Conservation (phyloP, 176 grass and related monocot species). For the Musa beccarii region DNA sequence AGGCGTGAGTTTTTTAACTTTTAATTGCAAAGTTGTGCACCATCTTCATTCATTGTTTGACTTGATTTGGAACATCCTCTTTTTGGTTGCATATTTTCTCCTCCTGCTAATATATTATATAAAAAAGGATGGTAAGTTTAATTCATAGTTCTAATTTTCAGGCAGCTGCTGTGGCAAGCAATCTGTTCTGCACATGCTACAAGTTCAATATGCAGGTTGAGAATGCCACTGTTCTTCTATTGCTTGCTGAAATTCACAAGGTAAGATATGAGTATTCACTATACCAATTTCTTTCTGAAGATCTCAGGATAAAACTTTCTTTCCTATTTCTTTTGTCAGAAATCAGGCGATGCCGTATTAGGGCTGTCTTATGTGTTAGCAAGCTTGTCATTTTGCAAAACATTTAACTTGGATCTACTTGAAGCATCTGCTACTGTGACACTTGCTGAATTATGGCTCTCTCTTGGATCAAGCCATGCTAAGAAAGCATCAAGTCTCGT, state of each 20-base stretch:
- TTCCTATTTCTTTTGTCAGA: conserved; percentile 26
- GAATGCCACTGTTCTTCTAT: conserved; percentile 88
- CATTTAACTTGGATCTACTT: conserved; percentile 88
- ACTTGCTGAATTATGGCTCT: conserved; percentile 76
- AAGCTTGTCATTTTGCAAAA: conserved; percentile 83
- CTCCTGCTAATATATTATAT: conserved; percentile 1
- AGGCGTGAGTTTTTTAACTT: no score
- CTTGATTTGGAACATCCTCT: conserved; percentile 10
- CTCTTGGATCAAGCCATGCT: conserved; percentile 67
- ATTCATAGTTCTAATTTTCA: conserved; percentile 13
- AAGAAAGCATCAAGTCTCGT: conserved; percentile 56
- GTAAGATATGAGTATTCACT: conserved; percentile 29
- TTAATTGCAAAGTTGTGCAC: no score
- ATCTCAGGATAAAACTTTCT: neutral
- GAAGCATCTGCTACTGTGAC: conserved; percentile 75
- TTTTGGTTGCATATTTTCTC: neutral
- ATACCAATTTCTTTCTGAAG: neutral
- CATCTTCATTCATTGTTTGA: no score
- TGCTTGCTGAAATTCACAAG: conserved; percentile 91
- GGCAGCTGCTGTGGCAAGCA: conserved; percentile 74
- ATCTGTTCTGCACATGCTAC: conserved; percentile 86
- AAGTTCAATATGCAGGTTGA: conserved; percentile 94
- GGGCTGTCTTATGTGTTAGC: conserved; percentile 77
- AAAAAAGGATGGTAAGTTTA: neutral
- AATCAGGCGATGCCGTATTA: conserved; percentile 67